These are phyloP conservation scores for Pyricularia pennisetigena DNA, from an alignment of 2,329 filamentous ascomycete species.

Conservation along the genomic window DNA sequence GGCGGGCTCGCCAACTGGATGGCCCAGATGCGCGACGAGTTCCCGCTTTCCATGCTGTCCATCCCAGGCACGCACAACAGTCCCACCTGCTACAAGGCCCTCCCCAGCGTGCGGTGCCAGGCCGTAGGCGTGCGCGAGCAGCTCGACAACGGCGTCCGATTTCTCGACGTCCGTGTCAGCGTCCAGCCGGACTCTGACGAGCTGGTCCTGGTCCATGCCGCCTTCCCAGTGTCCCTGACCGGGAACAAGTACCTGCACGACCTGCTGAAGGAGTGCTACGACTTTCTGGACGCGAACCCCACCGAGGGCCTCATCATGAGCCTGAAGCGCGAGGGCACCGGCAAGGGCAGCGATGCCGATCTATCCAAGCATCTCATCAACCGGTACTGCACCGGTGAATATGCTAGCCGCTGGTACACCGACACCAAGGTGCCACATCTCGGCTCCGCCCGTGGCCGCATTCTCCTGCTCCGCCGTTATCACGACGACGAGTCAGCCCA, in stretches of 20 bases:
- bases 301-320: conserved; percentile 78
- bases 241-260: conserved; percentile 72
- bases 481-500: conserved; percentile 46
- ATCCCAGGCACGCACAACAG: conserved; percentile 96
- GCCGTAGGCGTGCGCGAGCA: conserved; percentile 68
- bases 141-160: conserved; percentile 82
- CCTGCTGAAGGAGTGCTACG: conserved; percentile 59
- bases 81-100: conserved; percentile 71
- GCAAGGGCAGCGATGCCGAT: conserved; percentile 68
- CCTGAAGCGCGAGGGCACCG: conserved; percentile 84
- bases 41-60: conserved; percentile 68
- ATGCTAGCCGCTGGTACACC: conserved; percentile 57
- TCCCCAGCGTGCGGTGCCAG: conserved; percentile 91
- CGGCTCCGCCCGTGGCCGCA: conserved; percentile 69
- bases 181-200: conserved; percentile 26
- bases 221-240: conserved; percentile 78
- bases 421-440: conserved; percentile 67
- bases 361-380: conserved; percentile 63
- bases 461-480: conserved; percentile 80
- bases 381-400: conserved; percentile 54
- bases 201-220: conserved; percentile 78
- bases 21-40: conserved; percentile 59
- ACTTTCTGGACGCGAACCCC: conserved; percentile 68
- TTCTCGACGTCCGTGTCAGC: conserved; percentile 79
- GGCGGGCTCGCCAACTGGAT: conserved; percentile 70